phyloP scores from a whole-genome alignment of 129 eudicot genomes.

The Tagetes erecta region DNA sequence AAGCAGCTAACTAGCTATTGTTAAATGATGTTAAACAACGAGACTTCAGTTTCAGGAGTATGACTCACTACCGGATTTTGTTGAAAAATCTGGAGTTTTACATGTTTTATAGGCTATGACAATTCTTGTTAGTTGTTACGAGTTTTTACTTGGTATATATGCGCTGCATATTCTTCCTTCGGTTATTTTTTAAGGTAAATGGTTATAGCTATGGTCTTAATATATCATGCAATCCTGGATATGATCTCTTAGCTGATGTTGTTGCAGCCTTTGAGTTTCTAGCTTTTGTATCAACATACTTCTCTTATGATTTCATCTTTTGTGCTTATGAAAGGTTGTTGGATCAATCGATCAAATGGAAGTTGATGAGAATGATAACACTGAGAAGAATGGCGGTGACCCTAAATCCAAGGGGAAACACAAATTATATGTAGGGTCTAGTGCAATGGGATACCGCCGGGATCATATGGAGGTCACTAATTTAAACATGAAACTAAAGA shows the following conservation, averaged over 20 bases:
- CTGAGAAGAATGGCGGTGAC: slow-evolving; percentile 76
- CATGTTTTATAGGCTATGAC: background rate
- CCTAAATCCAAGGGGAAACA: slow-evolving; percentile 79
- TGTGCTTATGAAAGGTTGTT: slow-evolving; percentile 53
- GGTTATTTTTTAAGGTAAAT: background rate
- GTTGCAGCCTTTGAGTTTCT: background rate
- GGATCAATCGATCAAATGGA: slow-evolving; percentile 95
- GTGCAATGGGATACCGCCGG: slow-evolving; percentile 82
- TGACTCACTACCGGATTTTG: background rate
- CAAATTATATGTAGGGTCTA: slow-evolving; percentile 83
- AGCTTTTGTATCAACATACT: background rate
- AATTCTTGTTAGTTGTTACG: background rate
- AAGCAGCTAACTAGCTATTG: background rate
- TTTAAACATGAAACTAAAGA: background rate
- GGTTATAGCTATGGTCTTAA: background rate
- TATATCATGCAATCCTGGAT: background rate
- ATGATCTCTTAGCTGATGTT: background rate
- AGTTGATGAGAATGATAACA: slow-evolving; percentile 70
- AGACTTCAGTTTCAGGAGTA: background rate
- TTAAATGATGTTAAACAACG: background rate
- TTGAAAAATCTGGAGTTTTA: background rate
- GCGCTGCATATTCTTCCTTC: background rate
- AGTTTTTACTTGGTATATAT: background rate
- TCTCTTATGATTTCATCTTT: background rate
- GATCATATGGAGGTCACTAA: slow-evolving; percentile 93